Base-by-base conservation (phyloP, 495 filamentous ascomycete species). In the Clavariopsis aquatica region DNA sequence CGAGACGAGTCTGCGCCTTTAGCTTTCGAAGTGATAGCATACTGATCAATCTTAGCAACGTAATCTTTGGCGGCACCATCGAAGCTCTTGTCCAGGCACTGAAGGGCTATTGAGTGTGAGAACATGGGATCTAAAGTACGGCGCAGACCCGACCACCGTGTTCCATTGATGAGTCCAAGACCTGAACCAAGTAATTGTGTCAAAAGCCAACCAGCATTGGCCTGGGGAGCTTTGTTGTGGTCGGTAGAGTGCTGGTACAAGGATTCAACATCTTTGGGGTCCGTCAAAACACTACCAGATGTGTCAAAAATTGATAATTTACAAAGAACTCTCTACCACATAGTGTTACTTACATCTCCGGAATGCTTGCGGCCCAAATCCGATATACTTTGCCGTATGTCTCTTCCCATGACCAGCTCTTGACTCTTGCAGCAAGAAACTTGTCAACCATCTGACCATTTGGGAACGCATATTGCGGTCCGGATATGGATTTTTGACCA, bases 141-240 rank as follows among this genome's bases (percentile, higher is more conserved):
- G 23, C 49, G 6, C 49, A 79, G 24, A 64, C 24, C 10, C 47
- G 27, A 0, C 31, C 31, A 34, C 12, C 12, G 6, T 12, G 12
- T 12, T 6, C 68, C 61, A 52, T 69, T 78, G 26, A 78, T 56
- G 13, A 80, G 41, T 4, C 76, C 78, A 2, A 80, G 31, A 49
- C 76, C 77, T 29, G 73, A 22, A 1, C 78, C 78, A 0, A 80
- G 69, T 5, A 79, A 54, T 51, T 74, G 55, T 24, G 71, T 59
- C 54, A 79, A 65, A 0, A 78, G 53, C 54, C 67, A 77, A 13
- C 78, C 78, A 0, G 27, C 63, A 31, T 62, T 65, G 23, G 53
- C 58, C 34, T 52, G 51, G 17, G 2, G 17, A 3, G 62, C 28
- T 41, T 65, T 65, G 8, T 27, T 17, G 41, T 65, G 62, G 9